phyloP scores from a whole-genome alignment of 2,329 filamentous ascomycete species.

The Xylariales sp. region DNA sequence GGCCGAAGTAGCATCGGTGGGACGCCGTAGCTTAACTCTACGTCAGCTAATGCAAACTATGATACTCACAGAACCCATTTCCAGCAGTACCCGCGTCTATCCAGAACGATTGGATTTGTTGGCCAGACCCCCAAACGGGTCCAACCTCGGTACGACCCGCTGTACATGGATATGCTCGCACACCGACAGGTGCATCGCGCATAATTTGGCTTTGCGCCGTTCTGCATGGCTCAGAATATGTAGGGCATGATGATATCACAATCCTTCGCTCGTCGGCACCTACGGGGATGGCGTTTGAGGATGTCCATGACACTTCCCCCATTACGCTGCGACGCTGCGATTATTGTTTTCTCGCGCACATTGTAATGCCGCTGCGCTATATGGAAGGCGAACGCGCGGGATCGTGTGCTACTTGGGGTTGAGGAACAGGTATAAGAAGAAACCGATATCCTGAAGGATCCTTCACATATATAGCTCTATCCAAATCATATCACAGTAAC shows the following conservation, averaged over 20 bases:
- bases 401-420: background rate
- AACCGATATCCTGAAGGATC: background rate
- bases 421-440: conserved; percentile 23
- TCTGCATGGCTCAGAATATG: background rate
- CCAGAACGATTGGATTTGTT: conserved; percentile 4
- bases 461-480: background rate
- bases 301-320: background rate
- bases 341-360: conserved; percentile 3
- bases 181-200: background rate
- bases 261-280: conserved; percentile 15
- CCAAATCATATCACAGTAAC: background rate
- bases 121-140: background rate
- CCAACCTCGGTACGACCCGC: conserved; percentile 11
- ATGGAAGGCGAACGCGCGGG: background rate
- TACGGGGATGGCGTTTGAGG: background rate
- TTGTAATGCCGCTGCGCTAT: background rate
- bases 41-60: conserved; percentile 16
- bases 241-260: conserved; percentile 10
- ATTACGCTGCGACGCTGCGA: background rate
- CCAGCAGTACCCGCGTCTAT: background rate
- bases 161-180: no score
- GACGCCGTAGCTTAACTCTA: background rate
- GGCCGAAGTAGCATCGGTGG: conserved; percentile 7
- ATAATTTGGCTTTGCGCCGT: conserved; percentile 11
- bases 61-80: background rate